phyloP scores from a whole-genome alignment of 352 stramenopile species.

The Globisporangium emineosum region DNA sequence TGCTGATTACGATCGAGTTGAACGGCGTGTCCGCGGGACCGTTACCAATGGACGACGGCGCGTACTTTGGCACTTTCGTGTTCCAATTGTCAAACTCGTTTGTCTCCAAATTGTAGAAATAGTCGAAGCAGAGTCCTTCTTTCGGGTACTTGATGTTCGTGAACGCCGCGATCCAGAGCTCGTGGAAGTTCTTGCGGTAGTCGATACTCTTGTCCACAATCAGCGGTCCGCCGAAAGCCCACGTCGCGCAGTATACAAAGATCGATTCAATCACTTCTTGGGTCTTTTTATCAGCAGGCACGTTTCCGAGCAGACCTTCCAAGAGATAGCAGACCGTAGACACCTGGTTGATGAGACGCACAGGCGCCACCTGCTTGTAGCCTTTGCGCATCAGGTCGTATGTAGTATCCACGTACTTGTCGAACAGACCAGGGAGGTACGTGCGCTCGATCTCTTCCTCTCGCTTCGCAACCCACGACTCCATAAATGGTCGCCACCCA shows the following conservation, averaged over 20 bases:
- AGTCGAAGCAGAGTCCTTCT: constrained; percentile 96
- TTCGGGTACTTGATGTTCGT: constrained; percentile 93
- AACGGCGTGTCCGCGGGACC: constrained; percentile 93
- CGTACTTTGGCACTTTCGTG: constrained; percentile 91
- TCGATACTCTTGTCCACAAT: constrained; percentile 91
- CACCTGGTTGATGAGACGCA: constrained; percentile 95
- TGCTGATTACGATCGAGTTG: constrained; percentile 95
- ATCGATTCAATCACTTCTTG: constrained; percentile 93
- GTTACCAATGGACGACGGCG: constrained; percentile 90
- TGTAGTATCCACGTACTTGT: constrained; percentile 95
- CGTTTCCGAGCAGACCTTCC: constrained; percentile 87
- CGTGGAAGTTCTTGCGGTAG: constrained; percentile 89
- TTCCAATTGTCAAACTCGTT: constrained; percentile 93
- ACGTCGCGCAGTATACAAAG: constrained; percentile 96
- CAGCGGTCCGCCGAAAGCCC: constrained; percentile 95
- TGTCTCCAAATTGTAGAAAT: constrained; percentile 94
- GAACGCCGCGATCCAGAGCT: constrained; percentile 79
- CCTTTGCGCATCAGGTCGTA: constrained; percentile 93
- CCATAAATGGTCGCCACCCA: constrained; percentile 95
- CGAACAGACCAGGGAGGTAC: constrained; percentile 92
- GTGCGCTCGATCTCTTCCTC: constrained; percentile 91
- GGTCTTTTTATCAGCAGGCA: constrained; percentile 89
- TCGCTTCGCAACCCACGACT: constrained; percentile 93
- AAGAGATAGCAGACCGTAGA: constrained; percentile 96
- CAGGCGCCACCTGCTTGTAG: constrained; percentile 94